Percentiles rank a stretch among this genome's conserved stretches.
Conservation (phyloP, 2,329 filamentous ascomycete species). For the Ophiostoma quercus region DNA sequence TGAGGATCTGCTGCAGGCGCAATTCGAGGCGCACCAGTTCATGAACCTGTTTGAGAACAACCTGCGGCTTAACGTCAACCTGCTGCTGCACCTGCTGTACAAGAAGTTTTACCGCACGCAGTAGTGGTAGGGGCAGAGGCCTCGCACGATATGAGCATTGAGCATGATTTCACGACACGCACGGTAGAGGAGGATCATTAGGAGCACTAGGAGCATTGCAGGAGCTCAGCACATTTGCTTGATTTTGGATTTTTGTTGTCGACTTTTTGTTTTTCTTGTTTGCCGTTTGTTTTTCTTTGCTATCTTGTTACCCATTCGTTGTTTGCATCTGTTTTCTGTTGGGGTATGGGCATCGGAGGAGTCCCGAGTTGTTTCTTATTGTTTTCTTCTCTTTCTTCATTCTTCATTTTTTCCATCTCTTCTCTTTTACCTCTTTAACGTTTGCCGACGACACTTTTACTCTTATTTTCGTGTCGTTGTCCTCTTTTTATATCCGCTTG, state of each 20-base stretch:
- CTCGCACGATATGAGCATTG: background rate
- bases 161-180: constrained; percentile 12
- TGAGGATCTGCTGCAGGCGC: constrained; percentile 89
- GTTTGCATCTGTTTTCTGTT: background rate
- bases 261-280: background rate
- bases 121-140: constrained; percentile 31
- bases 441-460: background rate
- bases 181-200: background rate
- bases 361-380: background rate
- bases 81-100: constrained; percentile 93
- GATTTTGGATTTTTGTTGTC: constrained; percentile 7
- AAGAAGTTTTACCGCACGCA: constrained; percentile 93
- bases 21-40: constrained; percentile 95
- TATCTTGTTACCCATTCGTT: constrained; percentile 11
- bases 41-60: constrained; percentile 87
- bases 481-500: constrained; percentile 10
- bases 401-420: background rate
- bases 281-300: background rate
- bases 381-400: background rate
- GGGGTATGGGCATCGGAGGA: background rate
- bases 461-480: background rate
- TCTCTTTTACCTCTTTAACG: background rate
- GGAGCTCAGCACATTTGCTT: background rate
- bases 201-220: background rate
- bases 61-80: constrained; percentile 88